A percentile compares a stretch with the other conserved stretches of the same genome.
Evolutionary conservation across 805 yeast genomes (phyloP).

Genomic region (Vanderwaltozyma polyspora): DNA sequence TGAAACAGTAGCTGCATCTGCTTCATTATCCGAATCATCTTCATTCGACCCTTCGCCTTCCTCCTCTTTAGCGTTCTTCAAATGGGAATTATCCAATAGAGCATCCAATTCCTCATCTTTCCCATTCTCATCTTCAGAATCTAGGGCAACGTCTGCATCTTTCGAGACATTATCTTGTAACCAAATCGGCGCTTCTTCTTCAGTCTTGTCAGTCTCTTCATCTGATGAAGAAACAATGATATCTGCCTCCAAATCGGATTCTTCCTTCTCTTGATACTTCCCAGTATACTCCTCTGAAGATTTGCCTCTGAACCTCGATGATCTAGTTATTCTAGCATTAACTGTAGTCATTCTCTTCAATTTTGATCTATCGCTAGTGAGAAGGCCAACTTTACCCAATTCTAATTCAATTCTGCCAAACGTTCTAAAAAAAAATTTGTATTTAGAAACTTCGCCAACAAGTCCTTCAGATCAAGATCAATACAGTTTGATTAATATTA

Average conservation of each 20-base stretch:
- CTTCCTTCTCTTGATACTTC: slow-evolving; percentile 21
- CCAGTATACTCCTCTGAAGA: background rate
- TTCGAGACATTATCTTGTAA: slow-evolving; percentile 13
- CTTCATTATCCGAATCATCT: slow-evolving; percentile 14
- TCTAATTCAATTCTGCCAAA: too few species aligned
- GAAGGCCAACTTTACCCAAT: too few species aligned
- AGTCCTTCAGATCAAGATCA: too few species aligned
- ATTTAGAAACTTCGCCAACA: too few species aligned
- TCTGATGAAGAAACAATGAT: slow-evolving; percentile 7
- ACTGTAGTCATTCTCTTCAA: background rate
- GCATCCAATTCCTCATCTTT: slow-evolving; percentile 5
- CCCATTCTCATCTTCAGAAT: slow-evolving; percentile 15
- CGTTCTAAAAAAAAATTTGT: too few species aligned
- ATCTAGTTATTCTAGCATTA: slow-evolving; percentile 2
- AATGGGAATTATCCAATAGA: background rate
- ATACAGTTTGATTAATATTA: too few species aligned
- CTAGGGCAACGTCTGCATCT: slow-evolving; percentile 15
- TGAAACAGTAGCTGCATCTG: slow-evolving; percentile 37
- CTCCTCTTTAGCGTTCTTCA: slow-evolving; percentile 4
- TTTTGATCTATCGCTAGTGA: too few species aligned
- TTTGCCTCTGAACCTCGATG: background rate
- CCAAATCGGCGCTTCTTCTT: slow-evolving; percentile 16
- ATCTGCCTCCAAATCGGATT: slow-evolving; percentile 20
- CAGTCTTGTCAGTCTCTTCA: slow-evolving; percentile 3
- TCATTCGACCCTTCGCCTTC: slow-evolving; percentile 7